These are phyloP conservation scores for Beauveria asiatica DNA, from an alignment of 2,329 filamentous ascomycete species.

Conservation along the genomic window DNA sequence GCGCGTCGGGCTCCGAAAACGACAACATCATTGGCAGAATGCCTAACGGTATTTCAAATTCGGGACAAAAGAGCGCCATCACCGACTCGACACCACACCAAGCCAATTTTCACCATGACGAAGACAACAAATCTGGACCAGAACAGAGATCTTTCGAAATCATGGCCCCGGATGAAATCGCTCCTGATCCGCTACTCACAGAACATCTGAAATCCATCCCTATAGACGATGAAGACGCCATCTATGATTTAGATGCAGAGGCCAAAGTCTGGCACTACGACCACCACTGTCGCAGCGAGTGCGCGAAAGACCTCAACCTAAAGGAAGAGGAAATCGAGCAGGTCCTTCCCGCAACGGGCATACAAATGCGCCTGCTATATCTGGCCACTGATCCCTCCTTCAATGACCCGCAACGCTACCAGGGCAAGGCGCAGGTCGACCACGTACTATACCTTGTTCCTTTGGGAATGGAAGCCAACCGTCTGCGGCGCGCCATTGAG, in stretches of 20 bases:
- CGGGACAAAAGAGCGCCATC: not conserved
- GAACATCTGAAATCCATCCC: not conserved
- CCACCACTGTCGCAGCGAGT: not conserved
- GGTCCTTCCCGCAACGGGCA: constrained; percentile 3
- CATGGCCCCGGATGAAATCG: not conserved
- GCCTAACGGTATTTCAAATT: not conserved
- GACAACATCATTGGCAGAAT: too few relatives aligned
- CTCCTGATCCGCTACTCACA: not conserved
- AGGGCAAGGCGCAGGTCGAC: constrained; percentile 5
- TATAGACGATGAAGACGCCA: constrained; percentile 1
- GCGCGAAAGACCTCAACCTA: not conserved
- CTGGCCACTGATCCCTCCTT: not conserved
- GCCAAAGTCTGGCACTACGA: constrained; percentile 7
- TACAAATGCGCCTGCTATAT: not conserved
- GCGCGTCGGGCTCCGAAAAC: not conserved
- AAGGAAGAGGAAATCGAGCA: not conserved
- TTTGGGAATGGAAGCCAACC: not conserved
- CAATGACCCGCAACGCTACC: constrained; percentile 6
- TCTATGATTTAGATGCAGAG: not conserved
- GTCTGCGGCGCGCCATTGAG: constrained; percentile 11
- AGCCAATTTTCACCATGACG: not conserved
- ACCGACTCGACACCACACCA: not conserved
- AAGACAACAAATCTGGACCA: not conserved
- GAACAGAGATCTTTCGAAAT: not conserved
- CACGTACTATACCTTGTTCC: constrained; percentile 11